These are phyloP conservation scores for Sesbania bispinosa DNA, from an alignment of 306 rosid genomes.

Conservation along the genomic window DNA sequence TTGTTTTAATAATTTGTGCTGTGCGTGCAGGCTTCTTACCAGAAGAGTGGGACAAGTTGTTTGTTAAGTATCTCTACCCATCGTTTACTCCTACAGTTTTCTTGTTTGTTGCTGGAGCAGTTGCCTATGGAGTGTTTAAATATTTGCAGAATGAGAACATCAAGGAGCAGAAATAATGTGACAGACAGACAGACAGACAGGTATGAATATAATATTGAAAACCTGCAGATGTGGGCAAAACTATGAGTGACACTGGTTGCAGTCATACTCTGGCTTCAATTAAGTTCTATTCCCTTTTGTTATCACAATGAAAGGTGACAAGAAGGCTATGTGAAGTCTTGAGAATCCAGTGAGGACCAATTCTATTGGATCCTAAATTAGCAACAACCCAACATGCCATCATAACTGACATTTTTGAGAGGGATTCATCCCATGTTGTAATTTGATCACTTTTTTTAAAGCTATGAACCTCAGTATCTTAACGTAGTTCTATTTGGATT, in stretches of 20 bases:
- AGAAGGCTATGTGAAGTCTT: slow-evolving; percentile 1
- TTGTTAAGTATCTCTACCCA: slow-evolving; percentile 81
- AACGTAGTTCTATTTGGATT: slow-evolving; percentile 10
- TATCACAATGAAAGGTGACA: slow-evolving; percentile 10
- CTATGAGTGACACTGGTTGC: neutral
- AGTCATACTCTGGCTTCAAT: slow-evolving; percentile 12
- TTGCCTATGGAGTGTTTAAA: slow-evolving; percentile 69
- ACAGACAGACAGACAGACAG: neutral
- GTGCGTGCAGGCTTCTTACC: slow-evolving; percentile 78
- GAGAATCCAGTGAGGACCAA: neutral
- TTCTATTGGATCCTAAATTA: slow-evolving; percentile 17
- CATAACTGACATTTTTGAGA: neutral
- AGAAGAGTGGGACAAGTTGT: slow-evolving; percentile 75
- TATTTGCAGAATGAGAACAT: slow-evolving; percentile 76
- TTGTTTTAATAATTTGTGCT: neutral
- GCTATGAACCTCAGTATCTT: neutral
- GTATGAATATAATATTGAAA: neutral
- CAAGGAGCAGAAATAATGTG: slow-evolving; percentile 53
- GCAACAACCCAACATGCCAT: slow-evolving; percentile 1
- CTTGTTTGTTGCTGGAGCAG: slow-evolving; percentile 76
- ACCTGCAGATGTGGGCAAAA: neutral
- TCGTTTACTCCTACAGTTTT: slow-evolving; percentile 82
- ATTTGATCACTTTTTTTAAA: neutral
- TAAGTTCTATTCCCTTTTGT: neutral
- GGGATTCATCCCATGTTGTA: slow-evolving; percentile 12